A percentile compares a stretch with the other conserved stretches of the same genome.
Conservation (phyloP, 768 basidiomycete species). For the Pleurotus salmoneostramineus region DNA sequence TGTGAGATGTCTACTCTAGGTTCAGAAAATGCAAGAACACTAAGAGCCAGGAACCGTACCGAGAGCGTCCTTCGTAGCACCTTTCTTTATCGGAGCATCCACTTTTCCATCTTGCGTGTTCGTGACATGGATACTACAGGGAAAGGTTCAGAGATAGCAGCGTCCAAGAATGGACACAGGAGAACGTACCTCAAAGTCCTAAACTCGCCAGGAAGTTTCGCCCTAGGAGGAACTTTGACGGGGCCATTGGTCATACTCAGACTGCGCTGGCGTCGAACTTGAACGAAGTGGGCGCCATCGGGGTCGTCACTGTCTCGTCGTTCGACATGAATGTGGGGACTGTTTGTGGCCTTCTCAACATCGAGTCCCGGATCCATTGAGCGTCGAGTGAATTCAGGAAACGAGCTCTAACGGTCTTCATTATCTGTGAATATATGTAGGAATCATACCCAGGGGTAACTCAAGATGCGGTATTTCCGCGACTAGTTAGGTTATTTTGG, state of each 20-base stretch:
- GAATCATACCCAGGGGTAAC: not conserved
- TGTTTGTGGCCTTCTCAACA: not conserved
- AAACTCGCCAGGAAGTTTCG: conserved; percentile 19
- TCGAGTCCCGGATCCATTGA: not conserved
- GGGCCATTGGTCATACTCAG: conserved; percentile 4
- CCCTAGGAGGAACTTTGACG: conserved; percentile 13
- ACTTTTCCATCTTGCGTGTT: conserved; percentile 18
- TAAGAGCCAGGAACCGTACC: conserved; percentile 7
- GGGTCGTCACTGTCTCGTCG: not conserved
- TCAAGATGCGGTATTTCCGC: not conserved
- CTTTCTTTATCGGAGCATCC: conserved; percentile 1
- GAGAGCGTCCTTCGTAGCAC: conserved; percentile 9
- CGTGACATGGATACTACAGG: conserved; percentile 19
- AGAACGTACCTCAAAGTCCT: conserved; percentile 17
- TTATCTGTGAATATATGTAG: not conserved
- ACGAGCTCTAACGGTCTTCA: not conserved
- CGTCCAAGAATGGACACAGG: not conserved
- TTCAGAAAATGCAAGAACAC: not conserved
- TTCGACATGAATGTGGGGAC: not conserved
- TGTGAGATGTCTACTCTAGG: conserved; percentile 27
- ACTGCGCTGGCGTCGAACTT: not conserved
- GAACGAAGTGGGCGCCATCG: not conserved
- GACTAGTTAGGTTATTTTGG: not conserved
- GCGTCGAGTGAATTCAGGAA: not conserved
- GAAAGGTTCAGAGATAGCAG: not conserved